A percentile compares a stretch with the other conserved stretches of the same genome.
Evolutionary conservation across 345 rosid species (phyloP).

Genomic region (Corchorus olitorius): DNA sequence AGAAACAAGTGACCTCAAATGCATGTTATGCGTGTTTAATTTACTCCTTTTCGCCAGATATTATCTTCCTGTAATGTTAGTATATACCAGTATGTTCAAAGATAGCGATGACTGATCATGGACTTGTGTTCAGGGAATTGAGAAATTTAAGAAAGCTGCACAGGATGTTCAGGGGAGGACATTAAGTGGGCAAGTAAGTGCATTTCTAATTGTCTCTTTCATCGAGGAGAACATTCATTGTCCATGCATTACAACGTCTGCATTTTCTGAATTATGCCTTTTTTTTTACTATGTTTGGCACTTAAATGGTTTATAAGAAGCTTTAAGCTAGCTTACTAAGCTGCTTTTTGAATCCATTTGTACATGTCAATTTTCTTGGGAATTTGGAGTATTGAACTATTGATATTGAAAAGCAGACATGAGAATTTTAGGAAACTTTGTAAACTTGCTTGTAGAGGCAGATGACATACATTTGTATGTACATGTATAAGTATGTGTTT

Average conservation of each 20-base stretch:
- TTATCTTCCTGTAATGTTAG: neutral
- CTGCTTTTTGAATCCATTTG: neutral
- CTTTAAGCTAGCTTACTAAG: neutral
- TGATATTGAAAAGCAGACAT: neutral
- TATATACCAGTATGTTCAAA: neutral
- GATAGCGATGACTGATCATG: conserved; percentile 18
- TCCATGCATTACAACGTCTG: neutral
- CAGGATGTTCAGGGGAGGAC: conserved; percentile 74
- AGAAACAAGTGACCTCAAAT: neutral
- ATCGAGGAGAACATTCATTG: neutral
- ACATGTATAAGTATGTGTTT: neutral
- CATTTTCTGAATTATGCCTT: neutral
- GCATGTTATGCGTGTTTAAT: neutral
- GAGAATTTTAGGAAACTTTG: neutral
- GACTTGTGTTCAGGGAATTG: conserved; percentile 70
- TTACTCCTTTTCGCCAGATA: neutral
- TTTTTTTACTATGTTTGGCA: neutral
- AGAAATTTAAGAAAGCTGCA: conserved; percentile 88
- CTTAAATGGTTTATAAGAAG: conserved; percentile 6
- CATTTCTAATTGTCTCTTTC: conserved; percentile 7
- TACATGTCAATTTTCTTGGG: neutral
- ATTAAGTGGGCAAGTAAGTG: conserved; percentile 76
- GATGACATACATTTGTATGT: neutral
- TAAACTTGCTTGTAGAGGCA: neutral
- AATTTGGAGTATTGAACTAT: neutral